Percentiles rank a stretch among this genome's conserved stretches.
These are phyloP conservation scores for Citrullus amarus DNA, from an alignment of 306 rosid genomes.

Conservation along the genomic window DNA sequence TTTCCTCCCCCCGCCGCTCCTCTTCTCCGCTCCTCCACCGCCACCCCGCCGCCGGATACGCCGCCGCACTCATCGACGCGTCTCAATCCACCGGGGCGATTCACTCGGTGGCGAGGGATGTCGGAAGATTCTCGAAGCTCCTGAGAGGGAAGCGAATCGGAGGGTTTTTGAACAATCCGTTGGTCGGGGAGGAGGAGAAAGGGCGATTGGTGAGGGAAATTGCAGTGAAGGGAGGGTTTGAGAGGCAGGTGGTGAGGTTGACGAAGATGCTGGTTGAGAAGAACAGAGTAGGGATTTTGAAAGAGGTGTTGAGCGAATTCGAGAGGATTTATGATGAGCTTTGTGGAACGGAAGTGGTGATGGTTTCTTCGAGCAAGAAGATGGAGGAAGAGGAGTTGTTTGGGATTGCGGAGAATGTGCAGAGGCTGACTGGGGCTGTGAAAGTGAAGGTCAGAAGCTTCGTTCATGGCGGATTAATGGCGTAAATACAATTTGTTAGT, in stretches of 20 bases:
- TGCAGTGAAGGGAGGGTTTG: constrained; percentile 27
- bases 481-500: background rate
- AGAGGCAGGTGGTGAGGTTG: constrained; percentile 37
- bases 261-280: constrained; percentile 54
- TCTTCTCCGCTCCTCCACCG: constrained; percentile 22
- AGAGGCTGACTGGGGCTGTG: constrained; percentile 30
- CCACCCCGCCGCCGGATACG: constrained; percentile 56
- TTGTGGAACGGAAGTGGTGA: constrained; percentile 44
- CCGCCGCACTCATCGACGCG: constrained; percentile 55
- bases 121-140: constrained; percentile 31
- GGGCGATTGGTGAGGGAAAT: constrained; percentile 25
- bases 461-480: constrained; percentile 10
- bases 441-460: constrained; percentile 46
- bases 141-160: constrained; percentile 19
- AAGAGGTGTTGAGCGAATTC: constrained; percentile 47
- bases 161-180: constrained; percentile 8
- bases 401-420: constrained; percentile 44
- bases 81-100: constrained; percentile 47
- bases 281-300: constrained; percentile 33
- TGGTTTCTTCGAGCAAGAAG: constrained; percentile 35
- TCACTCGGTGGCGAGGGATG: constrained; percentile 39
- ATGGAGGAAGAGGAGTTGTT: constrained; percentile 27
- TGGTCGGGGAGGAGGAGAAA: constrained; percentile 20
- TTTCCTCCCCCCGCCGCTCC: constrained; percentile 10
- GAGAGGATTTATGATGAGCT: constrained; percentile 56